Conservation (phyloP, 805 yeast species). For the Kuraishia hungarica region DNA sequence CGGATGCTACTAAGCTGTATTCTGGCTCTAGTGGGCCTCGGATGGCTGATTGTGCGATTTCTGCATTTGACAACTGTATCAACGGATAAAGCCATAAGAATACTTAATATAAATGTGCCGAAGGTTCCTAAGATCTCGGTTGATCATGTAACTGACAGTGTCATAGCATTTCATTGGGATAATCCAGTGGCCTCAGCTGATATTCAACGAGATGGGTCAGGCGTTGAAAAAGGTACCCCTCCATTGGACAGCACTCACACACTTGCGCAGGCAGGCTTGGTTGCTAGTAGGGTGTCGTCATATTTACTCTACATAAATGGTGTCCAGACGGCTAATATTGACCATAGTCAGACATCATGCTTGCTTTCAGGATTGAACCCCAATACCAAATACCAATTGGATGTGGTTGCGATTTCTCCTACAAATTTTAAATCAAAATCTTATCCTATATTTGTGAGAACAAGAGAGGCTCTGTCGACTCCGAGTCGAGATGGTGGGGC, state of each 20-base stretch:
- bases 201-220: not conserved
- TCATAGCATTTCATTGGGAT: slow-evolving; percentile 52
- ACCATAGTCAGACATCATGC: slow-evolving; percentile 27
- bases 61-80: slow-evolving; percentile 27
- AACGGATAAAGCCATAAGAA: slow-evolving; percentile 33
- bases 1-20: not conserved
- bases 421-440: slow-evolving; percentile 32
- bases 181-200: slow-evolving; percentile 1
- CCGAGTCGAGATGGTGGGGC: slow-evolving; percentile 5
- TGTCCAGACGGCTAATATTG: slow-evolving; percentile 22
- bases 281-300: slow-evolving; percentile 18
- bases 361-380: slow-evolving; percentile 23
- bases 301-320: slow-evolving; percentile 32
- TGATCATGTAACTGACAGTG: slow-evolving; percentile 37
- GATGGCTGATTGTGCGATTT: slow-evolving; percentile 22
- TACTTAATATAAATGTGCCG: slow-evolving; percentile 46
- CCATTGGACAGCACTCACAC: not conserved
- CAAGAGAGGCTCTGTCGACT: slow-evolving; percentile 15
- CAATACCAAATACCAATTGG: slow-evolving; percentile 30
- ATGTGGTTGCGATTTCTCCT: slow-evolving; percentile 31
- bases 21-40: not conserved
- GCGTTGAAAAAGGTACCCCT: not conserved
- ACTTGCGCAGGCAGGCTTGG: slow-evolving; percentile 1
- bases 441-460: slow-evolving; percentile 30
- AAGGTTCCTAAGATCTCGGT: slow-evolving; percentile 45